Evolutionary conservation across 2,329 filamentous ascomycete genomes (phyloP), one percentile per base, ranked within the genome.

Genomic region (Talaromyces sp.): DNA sequence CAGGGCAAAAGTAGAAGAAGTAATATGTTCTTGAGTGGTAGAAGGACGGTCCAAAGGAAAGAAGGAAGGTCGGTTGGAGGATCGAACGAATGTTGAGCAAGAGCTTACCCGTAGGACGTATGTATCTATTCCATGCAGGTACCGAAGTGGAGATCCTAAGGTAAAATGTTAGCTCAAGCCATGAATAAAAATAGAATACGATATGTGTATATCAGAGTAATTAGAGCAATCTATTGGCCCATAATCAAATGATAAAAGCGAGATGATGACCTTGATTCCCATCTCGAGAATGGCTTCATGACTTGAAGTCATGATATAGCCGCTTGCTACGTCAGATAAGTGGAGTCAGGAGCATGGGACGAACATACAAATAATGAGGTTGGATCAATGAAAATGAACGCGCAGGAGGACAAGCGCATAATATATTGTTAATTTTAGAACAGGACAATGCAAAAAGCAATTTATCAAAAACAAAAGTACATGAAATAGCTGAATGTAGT

Each of bases 111-210:
- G 61, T 38, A 49, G 3, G 19, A n/a, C n/a, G n/a, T 2, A 34
- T 53, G 36, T 5, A 58, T 56, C 34, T 56, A 34, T 29, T 64
- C 34, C 56, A 61, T 65, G 58, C 63, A 65, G 63, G 56, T 53
- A 60, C 63, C 36, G 29, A 34, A 54, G 58, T 43, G 25, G 58
- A 63, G 25, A 63, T 38, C 36, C 29, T n/a, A 43, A 43, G 19
- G n/a, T 36, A 38, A 11, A 47, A 53, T 62, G 45, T 47, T 38
- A 49, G 61, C 38, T 43, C 51, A 63, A 34, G 53, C 34, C 29
- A 34, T 56, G 53, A 38, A 38, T 8, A 56, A 56, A 56, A 56
- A 56, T 56, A 56, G 53, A 56, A 56, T 5, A 34, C n/a, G 2
- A 4, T 17, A 34, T 13, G 53, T 29, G 13, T 2, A 34, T 7